Percentiles rank a stretch among this genome's conserved stretches.
These are phyloP conservation scores for Ophioceras dolichostomum DNA, from an alignment of 2,329 filamentous ascomycete species.

Conservation along the genomic window DNA sequence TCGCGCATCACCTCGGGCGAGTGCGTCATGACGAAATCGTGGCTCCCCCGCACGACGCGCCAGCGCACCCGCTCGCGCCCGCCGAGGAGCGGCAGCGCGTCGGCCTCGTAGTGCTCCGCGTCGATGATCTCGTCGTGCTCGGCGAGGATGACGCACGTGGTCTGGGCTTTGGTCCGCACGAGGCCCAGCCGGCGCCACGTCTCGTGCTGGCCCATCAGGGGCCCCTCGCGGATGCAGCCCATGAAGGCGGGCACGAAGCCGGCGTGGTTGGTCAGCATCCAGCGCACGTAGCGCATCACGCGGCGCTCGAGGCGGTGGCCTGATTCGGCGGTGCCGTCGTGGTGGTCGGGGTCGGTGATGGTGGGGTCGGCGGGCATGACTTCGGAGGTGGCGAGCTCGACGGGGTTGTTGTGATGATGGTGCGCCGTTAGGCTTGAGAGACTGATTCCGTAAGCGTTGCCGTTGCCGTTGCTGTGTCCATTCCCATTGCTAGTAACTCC, in stretches of 20 bases:
- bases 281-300: constrained; percentile 40
- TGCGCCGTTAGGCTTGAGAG: too few species aligned
- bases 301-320: constrained; percentile 27
- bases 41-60: constrained; percentile 33
- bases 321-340: constrained; percentile 9
- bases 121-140: constrained; percentile 39
- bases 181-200: constrained; percentile 31
- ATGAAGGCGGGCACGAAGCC: constrained; percentile 51
- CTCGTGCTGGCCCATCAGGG: constrained; percentile 38
- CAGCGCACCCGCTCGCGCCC: constrained; percentile 34
- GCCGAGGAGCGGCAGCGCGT: constrained; percentile 37
- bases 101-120: constrained; percentile 31
- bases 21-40: constrained; percentile 53
- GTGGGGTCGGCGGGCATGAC: constrained; percentile 15
- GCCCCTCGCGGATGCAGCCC: constrained; percentile 40
- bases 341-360: constrained; percentile 13
- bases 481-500: not conserved
- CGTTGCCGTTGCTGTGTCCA: not conserved
- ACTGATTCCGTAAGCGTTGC: too few species aligned
- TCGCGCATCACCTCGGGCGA: constrained; percentile 27
- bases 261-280: constrained; percentile 42
- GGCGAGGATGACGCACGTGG: constrained; percentile 40
- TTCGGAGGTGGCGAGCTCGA: constrained; percentile 31
- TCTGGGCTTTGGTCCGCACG: constrained; percentile 22
- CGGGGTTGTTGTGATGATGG: constrained; percentile 5